A percentile compares a stretch with the other conserved stretches of the same genome.
These are phyloP conservation scores for Monosporascus ibericus DNA, from an alignment of 2,329 filamentous ascomycete species.

Conservation along the genomic window DNA sequence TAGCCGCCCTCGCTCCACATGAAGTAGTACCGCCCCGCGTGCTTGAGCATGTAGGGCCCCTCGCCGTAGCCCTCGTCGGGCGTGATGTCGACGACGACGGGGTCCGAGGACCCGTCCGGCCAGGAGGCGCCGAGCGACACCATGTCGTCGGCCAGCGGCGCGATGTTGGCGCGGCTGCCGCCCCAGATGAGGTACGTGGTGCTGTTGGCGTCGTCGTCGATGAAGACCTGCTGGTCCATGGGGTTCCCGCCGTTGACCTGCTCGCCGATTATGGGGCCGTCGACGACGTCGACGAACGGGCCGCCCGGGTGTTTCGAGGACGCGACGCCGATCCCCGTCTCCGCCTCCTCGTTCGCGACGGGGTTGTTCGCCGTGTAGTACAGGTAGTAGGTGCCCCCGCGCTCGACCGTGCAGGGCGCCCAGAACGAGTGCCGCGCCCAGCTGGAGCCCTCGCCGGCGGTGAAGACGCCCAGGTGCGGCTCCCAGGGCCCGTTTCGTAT, in stretches of 20 bases:
- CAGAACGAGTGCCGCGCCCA: slow-evolving; percentile 4
- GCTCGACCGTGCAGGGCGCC: slow-evolving; percentile 4
- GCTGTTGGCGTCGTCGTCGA: slow-evolving; percentile 1
- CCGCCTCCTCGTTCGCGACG: background rate
- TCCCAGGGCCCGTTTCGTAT: background rate
- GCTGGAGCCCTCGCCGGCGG: background rate
- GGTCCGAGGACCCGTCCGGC: background rate
- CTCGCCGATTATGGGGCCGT: background rate
- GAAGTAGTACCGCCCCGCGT: slow-evolving; percentile 1
- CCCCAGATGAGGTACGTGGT: slow-evolving; percentile 3
- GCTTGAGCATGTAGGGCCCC: slow-evolving; percentile 3
- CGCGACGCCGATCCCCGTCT: slow-evolving; percentile 3
- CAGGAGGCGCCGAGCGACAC: background rate
- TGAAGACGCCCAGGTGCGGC: slow-evolving; percentile 1
- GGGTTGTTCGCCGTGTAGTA: slow-evolving; percentile 6
- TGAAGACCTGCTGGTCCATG: slow-evolving; percentile 3
- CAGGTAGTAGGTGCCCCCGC: slow-evolving; percentile 1
- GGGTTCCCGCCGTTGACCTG: slow-evolving; percentile 1
- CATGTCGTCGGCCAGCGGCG: slow-evolving; percentile 3
- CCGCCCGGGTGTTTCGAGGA: background rate
- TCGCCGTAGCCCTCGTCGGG: slow-evolving; percentile 3
- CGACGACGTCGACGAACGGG: slow-evolving; percentile 1
- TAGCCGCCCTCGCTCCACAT: slow-evolving; percentile 4
- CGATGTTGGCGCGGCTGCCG: slow-evolving; percentile 1
- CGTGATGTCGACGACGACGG: background rate